Evolutionary conservation across 495 filamentous ascomycete species (phyloP).

Genomic region (Talaromyces stipitatus): DNA sequence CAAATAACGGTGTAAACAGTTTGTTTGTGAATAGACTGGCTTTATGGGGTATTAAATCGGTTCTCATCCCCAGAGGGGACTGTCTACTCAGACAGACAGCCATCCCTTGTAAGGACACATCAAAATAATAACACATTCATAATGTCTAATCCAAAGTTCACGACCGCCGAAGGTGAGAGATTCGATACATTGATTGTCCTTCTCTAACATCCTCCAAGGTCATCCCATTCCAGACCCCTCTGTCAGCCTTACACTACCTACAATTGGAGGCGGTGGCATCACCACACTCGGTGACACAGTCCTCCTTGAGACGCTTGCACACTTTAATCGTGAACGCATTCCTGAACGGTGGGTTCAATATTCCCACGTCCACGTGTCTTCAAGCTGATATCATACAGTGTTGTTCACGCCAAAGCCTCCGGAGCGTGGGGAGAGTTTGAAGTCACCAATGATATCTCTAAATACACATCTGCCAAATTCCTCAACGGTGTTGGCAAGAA

Average conservation of each 20-base stretch:
- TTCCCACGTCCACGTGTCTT: not conserved
- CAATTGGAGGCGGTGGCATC: conserved; percentile 18
- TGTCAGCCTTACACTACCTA: conserved; percentile 20
- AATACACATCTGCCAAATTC: conserved; percentile 32
- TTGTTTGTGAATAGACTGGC: not conserved
- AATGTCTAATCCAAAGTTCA: not conserved
- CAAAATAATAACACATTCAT: not conserved
- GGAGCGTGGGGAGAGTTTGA: conserved; percentile 58
- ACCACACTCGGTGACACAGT: conserved; percentile 21
- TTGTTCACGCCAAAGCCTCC: conserved; percentile 51
- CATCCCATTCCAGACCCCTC: conserved; percentile 20
- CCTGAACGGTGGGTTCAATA: conserved; percentile 29
- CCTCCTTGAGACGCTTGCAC: conserved; percentile 41
- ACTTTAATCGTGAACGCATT: conserved; percentile 51
- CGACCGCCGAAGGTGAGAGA: not conserved
- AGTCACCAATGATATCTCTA: conserved; percentile 47
- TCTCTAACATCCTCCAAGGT: conserved; percentile 13
- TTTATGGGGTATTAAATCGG: not conserved
- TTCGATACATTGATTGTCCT: not conserved
- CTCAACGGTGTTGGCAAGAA: conserved; percentile 50
- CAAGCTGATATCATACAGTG: not conserved
- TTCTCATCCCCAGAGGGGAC: not conserved
- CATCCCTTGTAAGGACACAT: no score
- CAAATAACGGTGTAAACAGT: no score
- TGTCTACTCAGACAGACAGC: not conserved